Percentiles rank a stretch among this genome's conserved stretches.
phyloP scores from a whole-genome alignment of 345 rosid genomes.

The Excoecaria agallocha region DNA sequence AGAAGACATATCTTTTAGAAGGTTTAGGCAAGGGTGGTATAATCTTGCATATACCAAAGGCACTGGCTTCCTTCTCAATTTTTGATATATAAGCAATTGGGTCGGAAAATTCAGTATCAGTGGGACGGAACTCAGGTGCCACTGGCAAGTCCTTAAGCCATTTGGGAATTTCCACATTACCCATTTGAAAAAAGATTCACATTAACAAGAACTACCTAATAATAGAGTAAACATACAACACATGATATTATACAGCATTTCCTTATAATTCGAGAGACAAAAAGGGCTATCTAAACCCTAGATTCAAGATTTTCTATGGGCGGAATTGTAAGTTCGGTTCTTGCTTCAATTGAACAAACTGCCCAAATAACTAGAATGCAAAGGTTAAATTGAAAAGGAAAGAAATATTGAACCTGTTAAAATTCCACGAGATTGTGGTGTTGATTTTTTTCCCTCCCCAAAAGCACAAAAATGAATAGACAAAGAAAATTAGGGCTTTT shows the following conservation, averaged over 20 bases:
- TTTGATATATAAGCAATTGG: slow-evolving; percentile 96
- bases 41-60: slow-evolving; percentile 93
- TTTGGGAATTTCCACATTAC: slow-evolving; percentile 78
- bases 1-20: slow-evolving; percentile 71
- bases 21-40: slow-evolving; percentile 95
- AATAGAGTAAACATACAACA: slow-evolving; percentile 2
- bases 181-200: slow-evolving; percentile 44
- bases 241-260: slow-evolving; percentile 16
- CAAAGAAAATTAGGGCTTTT: slow-evolving; percentile 16
- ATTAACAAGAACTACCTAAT: slow-evolving; percentile 16
- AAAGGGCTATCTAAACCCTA: slow-evolving; percentile 40
- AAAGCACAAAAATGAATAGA: slow-evolving; percentile 26
- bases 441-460: slow-evolving; percentile 17
- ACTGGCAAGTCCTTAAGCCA: slow-evolving; percentile 86
- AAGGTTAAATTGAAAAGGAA: background rate
- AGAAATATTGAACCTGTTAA: slow-evolving; percentile 37
- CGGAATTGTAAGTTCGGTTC: slow-evolving; percentile 11
- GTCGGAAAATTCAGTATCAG: slow-evolving; percentile 97
- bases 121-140: slow-evolving; percentile 91
- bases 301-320: slow-evolving; percentile 20
- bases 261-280: background rate
- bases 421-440: slow-evolving; percentile 9
- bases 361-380: slow-evolving; percentile 2
- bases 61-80: slow-evolving; percentile 92
- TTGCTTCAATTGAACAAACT: slow-evolving; percentile 1